Percentiles rank a stretch among this genome's conserved stretches.
phyloP scores from a whole-genome alignment of 2,329 filamentous ascomycete species.

The Echinosphaeria canescens region DNA sequence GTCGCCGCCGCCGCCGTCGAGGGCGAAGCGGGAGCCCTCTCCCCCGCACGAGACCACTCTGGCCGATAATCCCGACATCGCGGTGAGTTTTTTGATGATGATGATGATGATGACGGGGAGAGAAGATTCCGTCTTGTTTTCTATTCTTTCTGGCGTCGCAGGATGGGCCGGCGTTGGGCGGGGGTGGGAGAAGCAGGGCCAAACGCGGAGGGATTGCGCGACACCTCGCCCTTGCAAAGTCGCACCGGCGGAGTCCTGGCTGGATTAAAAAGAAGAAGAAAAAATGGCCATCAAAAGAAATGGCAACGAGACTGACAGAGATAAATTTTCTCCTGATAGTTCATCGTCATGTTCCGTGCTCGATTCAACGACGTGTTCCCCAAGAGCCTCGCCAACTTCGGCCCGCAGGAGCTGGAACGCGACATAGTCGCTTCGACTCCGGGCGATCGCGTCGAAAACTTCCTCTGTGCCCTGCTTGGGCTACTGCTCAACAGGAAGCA shows the following conservation, averaged over 20 bases:
- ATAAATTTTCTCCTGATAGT: conserved; percentile 33
- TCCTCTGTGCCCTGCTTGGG: conserved; percentile 75
- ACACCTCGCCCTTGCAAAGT: too few species aligned
- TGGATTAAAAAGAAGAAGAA: too few species aligned
- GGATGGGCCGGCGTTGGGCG: conserved; percentile 19
- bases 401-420: conserved; percentile 84
- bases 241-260: too few species aligned
- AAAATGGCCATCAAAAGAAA: too few species aligned
- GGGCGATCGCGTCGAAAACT: conserved; percentile 66
- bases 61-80: conserved; percentile 79
- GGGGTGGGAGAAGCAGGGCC: conserved; percentile 13
- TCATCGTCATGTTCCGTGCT: conserved; percentile 94
- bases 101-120: too few species aligned
- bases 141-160: conserved; percentile 16
- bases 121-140: too few species aligned
- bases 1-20: conserved; percentile 39
- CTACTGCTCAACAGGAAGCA: conserved; percentile 94
- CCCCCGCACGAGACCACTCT: conserved; percentile 79
- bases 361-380: conserved; percentile 83
- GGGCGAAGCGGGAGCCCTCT: conserved; percentile 64
- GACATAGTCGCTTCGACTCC: conserved; percentile 61
- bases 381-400: conserved; percentile 70
- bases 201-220: too few species aligned
- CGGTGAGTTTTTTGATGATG: too few species aligned
- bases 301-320: conserved; percentile 14